These are phyloP conservation scores for Sporothrix mexicana DNA, from an alignment of 2,329 filamentous ascomycete genomes.

Conservation along the genomic window DNA sequence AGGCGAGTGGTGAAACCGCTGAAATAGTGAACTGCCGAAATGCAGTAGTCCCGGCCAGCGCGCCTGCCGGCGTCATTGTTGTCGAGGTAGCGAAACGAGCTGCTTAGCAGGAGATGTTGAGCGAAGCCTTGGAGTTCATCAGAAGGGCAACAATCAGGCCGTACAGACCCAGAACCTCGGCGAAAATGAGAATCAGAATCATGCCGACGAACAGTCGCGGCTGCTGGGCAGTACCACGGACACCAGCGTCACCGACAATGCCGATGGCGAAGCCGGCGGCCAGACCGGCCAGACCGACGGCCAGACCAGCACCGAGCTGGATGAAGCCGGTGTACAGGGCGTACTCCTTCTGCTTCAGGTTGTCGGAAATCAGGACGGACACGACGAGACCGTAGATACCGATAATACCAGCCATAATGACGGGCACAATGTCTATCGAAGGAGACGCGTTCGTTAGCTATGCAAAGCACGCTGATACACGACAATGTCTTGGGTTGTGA, in stretches of 20 bases:
- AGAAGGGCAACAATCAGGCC: constrained; percentile 97
- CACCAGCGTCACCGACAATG: constrained; percentile 88
- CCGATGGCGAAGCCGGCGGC: constrained; percentile 86
- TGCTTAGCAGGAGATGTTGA: constrained; percentile 67
- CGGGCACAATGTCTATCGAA: constrained; percentile 87
- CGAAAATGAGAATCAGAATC: constrained; percentile 99
- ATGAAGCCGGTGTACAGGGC: constrained; percentile 83
- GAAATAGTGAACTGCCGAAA: not conserved
- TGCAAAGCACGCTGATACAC: not conserved
- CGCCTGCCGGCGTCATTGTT: not conserved
- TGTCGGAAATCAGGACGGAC: constrained; percentile 84
- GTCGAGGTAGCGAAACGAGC: constrained; percentile 30
- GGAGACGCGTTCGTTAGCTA: not conserved
- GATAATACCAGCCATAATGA: constrained; percentile 99
- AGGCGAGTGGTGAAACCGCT: not conserved
- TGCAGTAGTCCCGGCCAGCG: not conserved
- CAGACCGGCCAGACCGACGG: constrained; percentile 81
- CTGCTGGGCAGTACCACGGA: constrained; percentile 83
- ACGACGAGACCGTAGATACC: constrained; percentile 96
- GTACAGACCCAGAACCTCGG: constrained; percentile 99
- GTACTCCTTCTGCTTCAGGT: constrained; percentile 70
- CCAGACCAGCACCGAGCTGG: constrained; percentile 81
- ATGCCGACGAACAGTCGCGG: constrained; percentile 92
- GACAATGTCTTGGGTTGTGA: not conserved
- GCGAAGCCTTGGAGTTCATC: constrained; percentile 93